Conservation (phyloP, 495 filamentous ascomycete genomes). For the Pyrenopolyporus hunteri region DNA sequence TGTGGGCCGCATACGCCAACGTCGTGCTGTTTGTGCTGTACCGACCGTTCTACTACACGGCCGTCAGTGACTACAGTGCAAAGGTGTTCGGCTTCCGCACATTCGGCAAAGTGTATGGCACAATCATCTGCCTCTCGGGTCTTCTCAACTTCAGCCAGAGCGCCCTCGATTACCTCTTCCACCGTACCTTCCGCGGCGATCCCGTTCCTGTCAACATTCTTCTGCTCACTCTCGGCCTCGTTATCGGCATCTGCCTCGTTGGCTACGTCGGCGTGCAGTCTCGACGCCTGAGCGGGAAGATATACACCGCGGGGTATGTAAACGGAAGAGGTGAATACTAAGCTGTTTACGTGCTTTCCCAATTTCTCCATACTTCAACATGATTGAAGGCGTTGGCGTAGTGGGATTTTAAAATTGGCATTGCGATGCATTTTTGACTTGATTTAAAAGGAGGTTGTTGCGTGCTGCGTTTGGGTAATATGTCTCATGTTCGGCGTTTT, state of each 20-base stretch:
- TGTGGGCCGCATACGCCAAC: conserved; percentile 76
- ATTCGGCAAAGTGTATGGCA: conserved; percentile 95
- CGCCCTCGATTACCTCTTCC: conserved; percentile 79
- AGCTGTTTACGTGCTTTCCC: no score
- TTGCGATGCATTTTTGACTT: conserved; percentile 19
- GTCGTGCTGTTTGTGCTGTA: conserved; percentile 80
- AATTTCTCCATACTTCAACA: no score
- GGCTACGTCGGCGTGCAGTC: conserved; percentile 58
- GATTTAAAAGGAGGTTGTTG: not conserved
- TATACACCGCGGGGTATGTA: conserved; percentile 17
- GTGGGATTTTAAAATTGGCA: conserved; percentile 17
- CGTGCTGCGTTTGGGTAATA: not conserved
- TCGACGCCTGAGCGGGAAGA: conserved; percentile 24
- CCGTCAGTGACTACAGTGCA: conserved; percentile 82
- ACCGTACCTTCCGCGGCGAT: conserved; percentile 70
- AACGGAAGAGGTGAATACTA: conserved; percentile 31
- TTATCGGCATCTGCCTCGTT: conserved; percentile 66
- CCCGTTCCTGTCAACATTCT: conserved; percentile 80
- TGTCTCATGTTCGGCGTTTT: conserved; percentile 4
- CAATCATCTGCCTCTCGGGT: conserved; percentile 87
- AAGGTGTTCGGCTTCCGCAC: conserved; percentile 97
- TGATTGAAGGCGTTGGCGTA: not conserved
- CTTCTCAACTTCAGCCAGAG: conserved; percentile 87
- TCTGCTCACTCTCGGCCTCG: conserved; percentile 63
- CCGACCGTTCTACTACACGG: conserved; percentile 77